Base-by-base conservation (phyloP, 805 yeast genomes). In the Metahyphopichia silvanorum region DNA sequence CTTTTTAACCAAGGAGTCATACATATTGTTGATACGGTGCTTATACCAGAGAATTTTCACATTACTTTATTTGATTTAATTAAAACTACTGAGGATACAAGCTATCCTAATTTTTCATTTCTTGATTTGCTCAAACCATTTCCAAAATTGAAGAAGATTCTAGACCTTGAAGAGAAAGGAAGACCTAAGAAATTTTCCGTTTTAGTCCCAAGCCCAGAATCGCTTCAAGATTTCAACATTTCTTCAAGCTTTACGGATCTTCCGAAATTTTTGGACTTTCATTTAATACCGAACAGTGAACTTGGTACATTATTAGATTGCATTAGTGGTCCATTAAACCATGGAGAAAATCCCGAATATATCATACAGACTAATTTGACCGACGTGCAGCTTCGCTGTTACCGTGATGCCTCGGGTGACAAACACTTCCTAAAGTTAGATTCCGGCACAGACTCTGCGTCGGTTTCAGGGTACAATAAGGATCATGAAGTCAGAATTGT, bases 1-100 rank as follows among this genome's bases (percentile, higher is more conserved):
- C 50, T 89, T 10, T 89, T 85, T 52, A 78, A 76, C 41, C 82
- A 84, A 52, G 98, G 98, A 1, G 95, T 89, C 0, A 76, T 84
- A 1, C 96, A 86, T 51, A 78, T 89, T 1, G 62, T 84, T 9
- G 61, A 70, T 22, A 55, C 69, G 4, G 63, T 85, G 1, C 42
- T 75, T 3, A 58, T 85, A 11, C 95, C 96, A 0, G 53, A 60
- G 0, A 55, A 61, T 16, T 53, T 89, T 19, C 53, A 66, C 5
- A 71, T 89, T 3, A 48, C 79, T 0, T 54, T 82, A 8, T 29
- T 38, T 3, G 82, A 86, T 34, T 64, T 89, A 32, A 59, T 87
- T 6, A 42, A 44, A 16, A 67, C 84, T 0, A 75, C 82, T 2
- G 73, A 70, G 14, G 69, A 79, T 20, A 40, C 50, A 0, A 36